Evolutionary conservation across 2,329 filamentous ascomycete species (phyloP).

Genomic region (Lecanicillium sp.): DNA sequence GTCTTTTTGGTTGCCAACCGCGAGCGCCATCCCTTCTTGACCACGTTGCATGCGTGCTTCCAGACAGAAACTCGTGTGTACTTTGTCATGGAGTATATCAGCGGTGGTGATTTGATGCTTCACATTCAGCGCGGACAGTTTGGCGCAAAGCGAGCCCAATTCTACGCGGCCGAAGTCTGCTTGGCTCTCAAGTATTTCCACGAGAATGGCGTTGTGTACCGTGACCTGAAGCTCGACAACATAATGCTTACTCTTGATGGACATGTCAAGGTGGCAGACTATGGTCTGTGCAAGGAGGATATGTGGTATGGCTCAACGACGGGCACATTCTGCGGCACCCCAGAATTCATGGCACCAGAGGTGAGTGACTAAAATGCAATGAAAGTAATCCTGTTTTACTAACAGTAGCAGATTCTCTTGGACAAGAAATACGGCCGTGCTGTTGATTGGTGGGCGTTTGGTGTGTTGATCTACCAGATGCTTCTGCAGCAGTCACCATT

Average conservation of each 20-base stretch:
- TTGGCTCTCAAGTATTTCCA: conserved; percentile 98
- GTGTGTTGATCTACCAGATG: conserved; percentile 99
- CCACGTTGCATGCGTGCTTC: conserved; percentile 95
- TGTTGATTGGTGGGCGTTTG: conserved; percentile 99
- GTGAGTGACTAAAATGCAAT: conserved; percentile 32
- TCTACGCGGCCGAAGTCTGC: conserved; percentile 96
- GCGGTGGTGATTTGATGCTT: conserved; percentile 96
- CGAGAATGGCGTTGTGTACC: conserved; percentile 97
- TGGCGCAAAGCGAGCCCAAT: conserved; percentile 90
- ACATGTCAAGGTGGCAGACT: conserved; percentile 98
- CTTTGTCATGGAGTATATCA: conserved; percentile 99
- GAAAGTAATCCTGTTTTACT: conserved; percentile 15
- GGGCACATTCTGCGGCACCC: conserved; percentile 98
- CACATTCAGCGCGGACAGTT: conserved; percentile 97
- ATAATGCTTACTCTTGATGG: conserved; percentile 91
- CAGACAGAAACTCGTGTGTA: conserved; percentile 98
- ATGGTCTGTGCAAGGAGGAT: conserved; percentile 97
- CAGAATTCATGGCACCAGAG: conserved; percentile 98
- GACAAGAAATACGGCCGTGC: conserved; percentile 98
- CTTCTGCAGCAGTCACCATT: conserved; percentile 97
- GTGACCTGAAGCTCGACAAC: conserved; percentile 88
- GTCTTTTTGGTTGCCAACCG: conserved; percentile 97
- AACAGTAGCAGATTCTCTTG: conserved; percentile 64
- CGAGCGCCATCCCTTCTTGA: conserved; percentile 90
- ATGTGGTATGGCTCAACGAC: conserved; percentile 99